A percentile compares a stretch with the other conserved stretches of the same genome.
phyloP scores from a whole-genome alignment of 768 basidiomycete species.

The Amanita fuliginea region DNA sequence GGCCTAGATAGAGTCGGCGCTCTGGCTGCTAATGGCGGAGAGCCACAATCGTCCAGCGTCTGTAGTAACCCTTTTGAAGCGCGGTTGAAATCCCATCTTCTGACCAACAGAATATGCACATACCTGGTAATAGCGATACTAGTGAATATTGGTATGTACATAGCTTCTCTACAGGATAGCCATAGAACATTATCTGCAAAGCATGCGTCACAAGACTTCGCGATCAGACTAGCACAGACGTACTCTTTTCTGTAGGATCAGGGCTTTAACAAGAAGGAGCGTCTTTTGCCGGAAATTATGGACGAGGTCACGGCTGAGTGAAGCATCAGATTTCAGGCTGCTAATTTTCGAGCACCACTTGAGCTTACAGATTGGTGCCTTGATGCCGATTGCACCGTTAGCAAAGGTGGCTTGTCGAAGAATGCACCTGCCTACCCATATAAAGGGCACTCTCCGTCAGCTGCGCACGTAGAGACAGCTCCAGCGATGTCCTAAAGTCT shows the following conservation, averaged over 20 bases:
- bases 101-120: slow-evolving; percentile 9
- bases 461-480: slow-evolving; percentile 63
- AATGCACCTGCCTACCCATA: slow-evolving; percentile 57
- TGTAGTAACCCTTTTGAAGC: slow-evolving; percentile 62
- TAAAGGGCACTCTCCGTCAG: slow-evolving; percentile 90
- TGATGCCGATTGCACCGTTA: slow-evolving; percentile 1
- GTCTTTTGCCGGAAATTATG: slow-evolving; percentile 91
- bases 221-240: slow-evolving; percentile 9
- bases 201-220: not conserved
- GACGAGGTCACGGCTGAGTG: slow-evolving; percentile 73
- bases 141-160: slow-evolving; percentile 98
- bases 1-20: slow-evolving; percentile 50
- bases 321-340: slow-evolving; percentile 3
- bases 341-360: not conserved
- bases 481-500: slow-evolving; percentile 73
- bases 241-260: slow-evolving; percentile 90
- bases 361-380: slow-evolving; percentile 64
- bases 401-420: not conserved
- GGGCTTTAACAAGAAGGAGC: slow-evolving; percentile 84
- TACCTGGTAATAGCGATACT: slow-evolving; percentile 86
- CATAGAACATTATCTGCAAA: slow-evolving; percentile 86
- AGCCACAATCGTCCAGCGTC: slow-evolving; percentile 84
- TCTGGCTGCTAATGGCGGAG: slow-evolving; percentile 65
- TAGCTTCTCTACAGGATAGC: slow-evolving; percentile 89
- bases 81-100: not conserved